These are phyloP conservation scores for Trichoderma pleuroti DNA, from an alignment of 2,329 filamentous ascomycete genomes.

Conservation along the genomic window DNA sequence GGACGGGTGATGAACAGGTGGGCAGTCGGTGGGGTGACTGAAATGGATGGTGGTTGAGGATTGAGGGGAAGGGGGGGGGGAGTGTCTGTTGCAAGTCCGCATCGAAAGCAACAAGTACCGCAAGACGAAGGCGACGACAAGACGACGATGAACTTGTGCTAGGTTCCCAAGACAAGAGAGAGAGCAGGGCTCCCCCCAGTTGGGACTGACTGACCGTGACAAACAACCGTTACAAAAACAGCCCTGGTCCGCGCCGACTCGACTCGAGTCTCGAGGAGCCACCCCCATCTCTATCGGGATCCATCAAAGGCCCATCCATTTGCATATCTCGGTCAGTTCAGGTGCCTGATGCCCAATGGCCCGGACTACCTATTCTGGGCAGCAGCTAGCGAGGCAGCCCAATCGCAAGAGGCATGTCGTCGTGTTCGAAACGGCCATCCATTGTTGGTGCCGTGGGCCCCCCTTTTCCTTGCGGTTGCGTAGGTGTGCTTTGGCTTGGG, in stretches of 20 bases:
- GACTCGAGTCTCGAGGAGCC: background rate
- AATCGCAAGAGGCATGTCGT: conserved; percentile 11
- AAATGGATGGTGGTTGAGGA: background rate
- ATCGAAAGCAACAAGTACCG: background rate
- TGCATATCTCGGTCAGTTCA: conserved; percentile 12
- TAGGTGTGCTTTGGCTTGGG: background rate
- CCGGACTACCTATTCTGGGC: conserved; percentile 15
- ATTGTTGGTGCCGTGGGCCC: background rate
- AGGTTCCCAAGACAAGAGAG: background rate
- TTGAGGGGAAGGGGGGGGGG: background rate
- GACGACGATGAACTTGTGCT: background rate
- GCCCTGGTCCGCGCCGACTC: background rate
- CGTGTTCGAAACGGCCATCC: conserved; percentile 7
- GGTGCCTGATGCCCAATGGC: conserved; percentile 20
- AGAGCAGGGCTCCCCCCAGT: no score
- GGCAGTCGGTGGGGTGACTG: background rate
- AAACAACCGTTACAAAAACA: conserved; percentile 1
- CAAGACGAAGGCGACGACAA: background rate
- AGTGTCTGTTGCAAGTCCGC: background rate
- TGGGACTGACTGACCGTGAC: conserved; percentile 7
- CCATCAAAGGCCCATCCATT: background rate
- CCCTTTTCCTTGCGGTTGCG: background rate
- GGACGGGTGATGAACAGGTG: conserved; percentile 3
- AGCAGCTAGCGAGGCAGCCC: conserved; percentile 8
- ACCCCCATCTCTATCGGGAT: background rate